Evolutionary conservation across 2,329 filamentous ascomycete species (phyloP).

Genomic region (Aschersonia sp.): DNA sequence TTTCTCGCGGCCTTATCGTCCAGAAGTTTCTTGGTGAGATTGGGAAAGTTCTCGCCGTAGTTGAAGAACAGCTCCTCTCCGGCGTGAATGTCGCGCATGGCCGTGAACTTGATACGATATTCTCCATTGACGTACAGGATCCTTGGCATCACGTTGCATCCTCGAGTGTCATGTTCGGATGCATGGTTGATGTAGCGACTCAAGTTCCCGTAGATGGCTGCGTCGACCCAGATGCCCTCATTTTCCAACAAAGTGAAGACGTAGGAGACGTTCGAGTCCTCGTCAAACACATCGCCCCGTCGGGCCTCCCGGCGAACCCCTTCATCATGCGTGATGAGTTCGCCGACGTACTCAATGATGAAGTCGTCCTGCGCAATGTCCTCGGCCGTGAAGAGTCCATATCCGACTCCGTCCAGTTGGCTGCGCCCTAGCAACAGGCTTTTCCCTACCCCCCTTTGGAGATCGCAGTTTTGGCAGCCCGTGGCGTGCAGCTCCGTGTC

Average conservation of each 20-base stretch:
- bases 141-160: constrained; percentile 49
- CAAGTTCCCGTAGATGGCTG: constrained; percentile 64
- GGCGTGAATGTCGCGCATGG: constrained; percentile 47
- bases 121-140: constrained; percentile 63
- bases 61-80: constrained; percentile 75
- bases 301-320: constrained; percentile 52
- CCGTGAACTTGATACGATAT: constrained; percentile 62
- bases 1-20: constrained; percentile 21
- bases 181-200: constrained; percentile 77
- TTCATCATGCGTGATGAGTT: constrained; percentile 58
- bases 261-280: constrained; percentile 48
- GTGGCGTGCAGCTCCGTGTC: constrained; percentile 38
- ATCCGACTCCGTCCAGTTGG: constrained; percentile 52
- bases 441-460: constrained; percentile 55
- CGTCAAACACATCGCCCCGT: constrained; percentile 45
- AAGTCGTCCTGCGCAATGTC: constrained; percentile 55
- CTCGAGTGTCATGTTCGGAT: constrained; percentile 28
- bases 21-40: constrained; percentile 32
- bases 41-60: constrained; percentile 58
- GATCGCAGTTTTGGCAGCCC: constrained; percentile 56
- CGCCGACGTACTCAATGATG: constrained; percentile 68
- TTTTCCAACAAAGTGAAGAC: constrained; percentile 45
- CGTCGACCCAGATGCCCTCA: constrained; percentile 56
- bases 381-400: constrained; percentile 61
- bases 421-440: constrained; percentile 56